These are phyloP conservation scores for Citrus australasica DNA, from an alignment of 345 rosid genomes.

Conservation along the genomic window DNA sequence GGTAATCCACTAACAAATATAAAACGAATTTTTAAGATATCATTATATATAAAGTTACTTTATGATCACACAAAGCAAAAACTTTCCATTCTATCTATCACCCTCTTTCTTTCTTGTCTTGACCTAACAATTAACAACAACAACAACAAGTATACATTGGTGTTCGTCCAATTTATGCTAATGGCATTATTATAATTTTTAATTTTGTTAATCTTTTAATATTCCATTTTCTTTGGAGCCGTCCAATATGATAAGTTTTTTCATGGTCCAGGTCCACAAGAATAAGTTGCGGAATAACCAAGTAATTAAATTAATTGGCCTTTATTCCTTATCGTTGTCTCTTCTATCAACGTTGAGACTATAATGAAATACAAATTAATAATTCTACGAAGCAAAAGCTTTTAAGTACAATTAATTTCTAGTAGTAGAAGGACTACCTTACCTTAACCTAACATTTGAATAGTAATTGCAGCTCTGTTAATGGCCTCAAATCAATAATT, in stretches of 20 bases:
- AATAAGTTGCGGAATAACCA: not conserved
- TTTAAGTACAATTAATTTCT: not conserved
- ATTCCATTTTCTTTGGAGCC: constrained; percentile 38
- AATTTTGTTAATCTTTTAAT: not conserved
- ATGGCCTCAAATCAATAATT: no score
- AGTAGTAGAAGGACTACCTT: no score
- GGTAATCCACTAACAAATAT: not conserved
- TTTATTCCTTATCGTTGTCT: not conserved
- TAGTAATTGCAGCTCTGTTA: no score
- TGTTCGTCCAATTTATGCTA: constrained; percentile 9
- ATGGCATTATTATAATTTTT: not conserved
- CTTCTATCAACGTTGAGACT: not conserved
- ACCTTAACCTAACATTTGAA: no score
- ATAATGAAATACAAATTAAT: not conserved
- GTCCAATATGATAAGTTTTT: constrained; percentile 19
- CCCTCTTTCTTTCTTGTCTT: constrained; percentile 15
- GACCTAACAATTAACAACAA: constrained; percentile 23
- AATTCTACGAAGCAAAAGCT: not conserved
- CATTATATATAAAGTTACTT: constrained; percentile 5
- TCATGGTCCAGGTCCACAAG: constrained; percentile 3
- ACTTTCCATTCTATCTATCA: not conserved
- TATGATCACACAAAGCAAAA: not conserved
- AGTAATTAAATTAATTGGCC: not conserved
- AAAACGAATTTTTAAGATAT: constrained; percentile 7
- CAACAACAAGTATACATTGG: not conserved